These are phyloP conservation scores for Fraxinus velutina DNA, from an alignment of 305 asterid species.

Conservation along the genomic window DNA sequence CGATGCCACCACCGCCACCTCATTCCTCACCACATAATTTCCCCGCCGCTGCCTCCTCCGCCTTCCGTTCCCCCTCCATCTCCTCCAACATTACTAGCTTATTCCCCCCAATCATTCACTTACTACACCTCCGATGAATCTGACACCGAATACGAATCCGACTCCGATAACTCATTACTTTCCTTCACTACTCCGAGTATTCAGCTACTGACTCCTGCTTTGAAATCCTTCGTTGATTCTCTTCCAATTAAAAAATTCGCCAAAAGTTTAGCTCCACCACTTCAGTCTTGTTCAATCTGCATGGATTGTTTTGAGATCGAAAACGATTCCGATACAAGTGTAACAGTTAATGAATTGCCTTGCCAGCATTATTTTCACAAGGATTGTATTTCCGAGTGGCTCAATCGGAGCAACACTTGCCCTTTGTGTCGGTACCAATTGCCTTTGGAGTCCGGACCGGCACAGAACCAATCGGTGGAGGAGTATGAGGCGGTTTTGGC, in stretches of 20 bases:
- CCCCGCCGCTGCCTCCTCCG: conserved; percentile 26
- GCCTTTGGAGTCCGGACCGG: conserved; percentile 28
- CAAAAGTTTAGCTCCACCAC: conserved; percentile 26
- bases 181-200: conserved; percentile 24
- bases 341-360: conserved; percentile 37
- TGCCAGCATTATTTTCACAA: conserved; percentile 51
- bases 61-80: conserved; percentile 20
- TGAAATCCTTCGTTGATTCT: conserved; percentile 35
- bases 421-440: conserved; percentile 54
- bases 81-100: conserved; percentile 13
- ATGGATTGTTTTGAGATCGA: conserved; percentile 44
- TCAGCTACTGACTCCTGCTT: conserved; percentile 28
- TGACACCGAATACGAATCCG: conserved; percentile 34
- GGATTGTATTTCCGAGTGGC: conserved; percentile 55
- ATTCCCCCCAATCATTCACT: conserved; percentile 9
- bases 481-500: conserved; percentile 18
- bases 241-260: conserved; percentile 34
- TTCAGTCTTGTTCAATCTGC: conserved; percentile 50
- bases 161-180: conserved; percentile 34
- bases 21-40: conserved; percentile 46
- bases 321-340: conserved; percentile 7
- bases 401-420: conserved; percentile 48
- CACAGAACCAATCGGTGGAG: conserved; percentile 15
- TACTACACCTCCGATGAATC: conserved; percentile 37
- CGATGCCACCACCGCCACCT: conserved; percentile 52